Percentiles rank a stretch among this genome's conserved stretches.
phyloP scores from a whole-genome alignment of 371 early-diverging fungal species.

The Racocetra persica region DNA sequence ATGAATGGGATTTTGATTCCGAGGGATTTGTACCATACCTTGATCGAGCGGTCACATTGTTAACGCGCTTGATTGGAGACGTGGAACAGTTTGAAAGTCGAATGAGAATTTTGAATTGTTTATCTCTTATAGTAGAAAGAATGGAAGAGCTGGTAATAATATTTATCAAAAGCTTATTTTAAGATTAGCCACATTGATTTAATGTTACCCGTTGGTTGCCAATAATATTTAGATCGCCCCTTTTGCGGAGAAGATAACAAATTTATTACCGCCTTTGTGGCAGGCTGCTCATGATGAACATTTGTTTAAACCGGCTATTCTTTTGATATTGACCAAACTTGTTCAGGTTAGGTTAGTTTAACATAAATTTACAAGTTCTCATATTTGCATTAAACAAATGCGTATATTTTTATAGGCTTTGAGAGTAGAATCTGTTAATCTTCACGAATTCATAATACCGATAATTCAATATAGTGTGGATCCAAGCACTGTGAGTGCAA shows the following conservation, averaged over 20 bases:
- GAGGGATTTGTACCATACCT: conserved; percentile 74
- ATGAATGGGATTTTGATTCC: conserved; percentile 91
- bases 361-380: neutral
- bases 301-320: conserved; percentile 81
- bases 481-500: conserved; percentile 54
- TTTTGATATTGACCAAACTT: conserved; percentile 78
- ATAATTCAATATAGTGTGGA: conserved; percentile 77
- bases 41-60: conserved; percentile 63
- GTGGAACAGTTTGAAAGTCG: conserved; percentile 80
- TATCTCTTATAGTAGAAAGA: conserved; percentile 81
- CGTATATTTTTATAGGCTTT: conserved; percentile 60
- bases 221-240: conserved; percentile 65
- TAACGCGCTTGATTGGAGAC: conserved; percentile 67
- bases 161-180: neutral
- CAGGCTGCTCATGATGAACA: conserved; percentile 73
- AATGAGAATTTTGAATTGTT: conserved; percentile 76
- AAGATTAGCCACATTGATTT: neutral
- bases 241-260: conserved; percentile 72
- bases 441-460: conserved; percentile 79
- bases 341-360: conserved; percentile 62
- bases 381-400: neutral
- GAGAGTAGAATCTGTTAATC: conserved; percentile 68
- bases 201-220: neutral
- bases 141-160: conserved; percentile 68
- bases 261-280: conserved; percentile 85